A percentile compares a stretch with the other conserved stretches of the same genome.
Conservation (phyloP, 169 alveolate species). For the Plasmodium adleri region DNA sequence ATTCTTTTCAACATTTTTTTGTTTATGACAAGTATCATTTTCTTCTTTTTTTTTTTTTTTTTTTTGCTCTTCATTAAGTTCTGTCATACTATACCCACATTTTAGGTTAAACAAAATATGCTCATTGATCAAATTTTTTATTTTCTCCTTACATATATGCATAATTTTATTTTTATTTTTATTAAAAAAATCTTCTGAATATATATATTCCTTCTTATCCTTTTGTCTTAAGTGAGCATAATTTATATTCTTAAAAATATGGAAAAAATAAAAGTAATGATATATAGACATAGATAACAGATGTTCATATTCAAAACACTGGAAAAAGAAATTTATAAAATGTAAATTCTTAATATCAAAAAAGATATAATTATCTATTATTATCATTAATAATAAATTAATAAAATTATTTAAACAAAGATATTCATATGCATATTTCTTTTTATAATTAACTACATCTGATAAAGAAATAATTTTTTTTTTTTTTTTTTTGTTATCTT, state of each 20-base stretch:
- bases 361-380: conserved; percentile 36
- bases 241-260: conserved; percentile 15
- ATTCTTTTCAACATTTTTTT: background rate
- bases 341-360: conserved; percentile 52
- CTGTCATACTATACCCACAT: background rate
- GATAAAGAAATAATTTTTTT: background rate
- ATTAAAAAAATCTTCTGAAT: conserved; percentile 43
- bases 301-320: conserved; percentile 19
- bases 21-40: background rate
- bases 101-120: background rate
- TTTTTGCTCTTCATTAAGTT: background rate
- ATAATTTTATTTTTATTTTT: conserved; percentile 32
- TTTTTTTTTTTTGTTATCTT: background rate
- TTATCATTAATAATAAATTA: conserved; percentile 27
- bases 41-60: background rate
- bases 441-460: background rate
- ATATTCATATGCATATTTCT: conserved; percentile 26
- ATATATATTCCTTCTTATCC: conserved; percentile 40
- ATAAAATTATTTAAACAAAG: conserved; percentile 8
- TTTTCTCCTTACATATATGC: conserved; percentile 3
- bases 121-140: conserved; percentile 3
- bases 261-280: conserved; percentile 43
- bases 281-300: conserved; percentile 36
- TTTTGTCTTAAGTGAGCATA: conserved; percentile 35
- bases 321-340: conserved; percentile 46